Evolutionary conservation across 441 rosid species (phyloP).

Genomic region (Erodium trifolium): DNA sequence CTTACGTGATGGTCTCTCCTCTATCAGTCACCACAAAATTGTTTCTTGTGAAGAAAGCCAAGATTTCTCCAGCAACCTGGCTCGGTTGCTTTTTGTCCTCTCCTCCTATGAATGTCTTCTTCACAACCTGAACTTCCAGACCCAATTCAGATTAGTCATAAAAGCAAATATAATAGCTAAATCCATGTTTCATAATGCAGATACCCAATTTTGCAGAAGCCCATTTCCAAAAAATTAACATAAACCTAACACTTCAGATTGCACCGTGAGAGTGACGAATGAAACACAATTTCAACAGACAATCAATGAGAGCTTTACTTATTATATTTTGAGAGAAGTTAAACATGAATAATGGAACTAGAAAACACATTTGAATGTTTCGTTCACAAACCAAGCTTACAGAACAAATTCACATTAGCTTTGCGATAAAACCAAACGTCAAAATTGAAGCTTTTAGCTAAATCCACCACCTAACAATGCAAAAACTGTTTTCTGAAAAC

Average conservation of each 20-base stretch:
- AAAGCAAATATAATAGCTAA: background rate
- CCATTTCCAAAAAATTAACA: background rate
- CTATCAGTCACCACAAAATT: slow-evolving; percentile 64
- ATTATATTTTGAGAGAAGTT: background rate
- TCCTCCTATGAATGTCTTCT: slow-evolving; percentile 54
- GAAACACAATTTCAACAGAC: background rate
- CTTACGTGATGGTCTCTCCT: slow-evolving; percentile 92
- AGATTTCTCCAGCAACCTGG: slow-evolving; percentile 74
- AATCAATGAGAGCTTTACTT: background rate
- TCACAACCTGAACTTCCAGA: slow-evolving; percentile 51
- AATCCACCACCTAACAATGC: background rate
- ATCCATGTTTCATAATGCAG: background rate
- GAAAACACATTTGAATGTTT: background rate
- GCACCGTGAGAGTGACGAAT: background rate
- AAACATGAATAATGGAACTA: background rate
- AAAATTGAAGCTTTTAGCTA: background rate
- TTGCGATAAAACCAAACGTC: background rate
- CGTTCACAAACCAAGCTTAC: background rate
- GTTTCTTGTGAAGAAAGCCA: slow-evolving; percentile 78
- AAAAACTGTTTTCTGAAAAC: too few species aligned
- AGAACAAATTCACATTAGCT: background rate
- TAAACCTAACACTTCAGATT: background rate
- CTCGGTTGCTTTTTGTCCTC: slow-evolving; percentile 51
- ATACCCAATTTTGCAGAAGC: background rate
- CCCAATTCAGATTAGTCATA: background rate